phyloP scores from a whole-genome alignment of 805 yeast genomes.

The Barnettozyma wickerhamii region DNA sequence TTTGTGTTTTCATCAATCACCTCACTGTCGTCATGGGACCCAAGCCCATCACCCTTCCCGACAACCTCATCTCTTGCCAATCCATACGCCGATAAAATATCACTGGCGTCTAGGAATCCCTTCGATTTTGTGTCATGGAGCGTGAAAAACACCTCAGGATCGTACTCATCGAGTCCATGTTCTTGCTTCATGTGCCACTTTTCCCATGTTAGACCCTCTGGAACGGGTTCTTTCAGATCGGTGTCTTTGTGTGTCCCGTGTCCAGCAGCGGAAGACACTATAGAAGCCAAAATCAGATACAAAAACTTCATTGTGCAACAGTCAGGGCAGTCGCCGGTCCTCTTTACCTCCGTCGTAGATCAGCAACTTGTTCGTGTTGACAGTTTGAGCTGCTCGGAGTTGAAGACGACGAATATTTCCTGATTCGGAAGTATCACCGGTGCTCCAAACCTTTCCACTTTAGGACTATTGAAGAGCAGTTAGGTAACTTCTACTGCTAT shows the following conservation, averaged over 20 bases:
- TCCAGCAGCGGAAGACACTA: slow-evolving; percentile 4
- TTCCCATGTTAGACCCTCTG: slow-evolving; percentile 64
- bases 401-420: no score
- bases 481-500: no score
- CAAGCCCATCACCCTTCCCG: slow-evolving; percentile 91
- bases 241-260: slow-evolving; percentile 20
- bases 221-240: slow-evolving; percentile 33
- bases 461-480: no score
- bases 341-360: no score
- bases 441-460: no score
- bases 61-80: slow-evolving; percentile 63
- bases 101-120: slow-evolving; percentile 52
- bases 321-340: no score
- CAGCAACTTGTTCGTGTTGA: no score
- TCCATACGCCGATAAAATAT: slow-evolving; percentile 81
- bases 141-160: slow-evolving; percentile 70
- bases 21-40: slow-evolving; percentile 65
- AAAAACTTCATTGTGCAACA: neutral
- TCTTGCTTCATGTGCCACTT: slow-evolving; percentile 90
- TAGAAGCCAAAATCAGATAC: neutral
- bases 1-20: slow-evolving; percentile 51
- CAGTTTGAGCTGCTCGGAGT: no score
- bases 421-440: no score
- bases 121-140: slow-evolving; percentile 68
- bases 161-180: slow-evolving; percentile 73